Evolutionary conservation across 495 filamentous ascomycete species (phyloP).

Genomic region (Neurospora pannonica): DNA sequence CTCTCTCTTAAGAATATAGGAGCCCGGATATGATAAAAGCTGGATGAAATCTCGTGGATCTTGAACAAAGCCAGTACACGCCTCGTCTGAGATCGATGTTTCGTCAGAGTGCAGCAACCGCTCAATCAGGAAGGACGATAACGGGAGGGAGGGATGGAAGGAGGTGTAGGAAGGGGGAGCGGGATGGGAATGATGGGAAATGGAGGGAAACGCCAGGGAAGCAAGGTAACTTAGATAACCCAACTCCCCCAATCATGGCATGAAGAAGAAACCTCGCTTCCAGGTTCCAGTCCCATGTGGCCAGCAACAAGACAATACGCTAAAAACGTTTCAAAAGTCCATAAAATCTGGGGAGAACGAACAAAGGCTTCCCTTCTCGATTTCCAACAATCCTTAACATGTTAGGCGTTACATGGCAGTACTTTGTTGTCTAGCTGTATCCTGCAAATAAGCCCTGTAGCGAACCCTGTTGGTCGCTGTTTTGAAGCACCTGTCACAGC

Average conservation of each 20-base stretch:
- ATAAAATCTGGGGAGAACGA: neutral
- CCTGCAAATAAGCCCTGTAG: neutral
- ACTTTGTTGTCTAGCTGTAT: neutral
- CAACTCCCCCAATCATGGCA: neutral
- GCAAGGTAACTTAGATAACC: neutral
- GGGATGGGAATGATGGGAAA: neutral
- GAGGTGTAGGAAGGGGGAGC: neutral
- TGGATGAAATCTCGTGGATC: neutral
- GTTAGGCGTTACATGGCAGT: neutral
- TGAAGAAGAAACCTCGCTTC: neutral
- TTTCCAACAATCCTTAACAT: neutral
- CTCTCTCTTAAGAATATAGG: too few species aligned
- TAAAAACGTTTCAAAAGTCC: neutral
- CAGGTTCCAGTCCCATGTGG: neutral
- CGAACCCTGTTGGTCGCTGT: neutral
- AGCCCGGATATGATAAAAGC: neutral
- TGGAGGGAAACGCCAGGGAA: neutral
- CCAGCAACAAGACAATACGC: neutral
- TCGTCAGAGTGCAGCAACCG: neutral
- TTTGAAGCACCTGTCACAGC: neutral
- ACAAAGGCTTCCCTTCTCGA: neutral
- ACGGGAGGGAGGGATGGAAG: neutral
- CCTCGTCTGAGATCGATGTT: neutral
- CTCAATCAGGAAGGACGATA: neutral
- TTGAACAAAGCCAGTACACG: neutral